Percentiles rank a stretch among this genome's conserved stretches.
These are phyloP conservation scores for Suillus hirtellus DNA, from an alignment of 768 basidiomycete genomes.

Conservation along the genomic window DNA sequence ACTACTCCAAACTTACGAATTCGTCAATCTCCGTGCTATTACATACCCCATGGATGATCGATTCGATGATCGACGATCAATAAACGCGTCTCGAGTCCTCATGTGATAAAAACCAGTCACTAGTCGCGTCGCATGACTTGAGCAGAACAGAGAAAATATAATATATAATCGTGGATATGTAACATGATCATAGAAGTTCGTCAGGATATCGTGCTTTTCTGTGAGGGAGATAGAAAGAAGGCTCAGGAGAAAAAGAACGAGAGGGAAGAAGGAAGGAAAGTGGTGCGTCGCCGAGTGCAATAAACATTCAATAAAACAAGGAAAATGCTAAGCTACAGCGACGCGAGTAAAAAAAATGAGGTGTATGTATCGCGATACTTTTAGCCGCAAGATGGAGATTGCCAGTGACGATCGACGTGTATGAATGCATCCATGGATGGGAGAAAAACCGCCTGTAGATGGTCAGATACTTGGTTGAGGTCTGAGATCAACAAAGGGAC, in stretches of 20 bases:
- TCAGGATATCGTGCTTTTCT: conserved; percentile 7
- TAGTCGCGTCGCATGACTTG: background rate
- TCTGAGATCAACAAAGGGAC: background rate
- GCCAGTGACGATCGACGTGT: conserved; percentile 3
- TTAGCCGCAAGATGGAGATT: conserved; percentile 8
- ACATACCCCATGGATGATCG: too few species aligned
- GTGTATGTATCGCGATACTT: conserved; percentile 14
- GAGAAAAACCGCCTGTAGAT: background rate
- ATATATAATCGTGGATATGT: conserved; percentile 9
- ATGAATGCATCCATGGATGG: conserved; percentile 5
- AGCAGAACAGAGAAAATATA: background rate
- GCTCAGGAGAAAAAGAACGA: background rate
- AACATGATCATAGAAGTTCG: conserved; percentile 6
- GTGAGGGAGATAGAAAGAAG: conserved; percentile 1
- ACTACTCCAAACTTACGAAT: too few species aligned
- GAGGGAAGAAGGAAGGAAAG: background rate
- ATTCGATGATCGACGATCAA: too few species aligned
- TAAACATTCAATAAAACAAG: conserved; percentile 8
- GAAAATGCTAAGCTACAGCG: conserved; percentile 6
- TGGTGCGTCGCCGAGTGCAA: conserved; percentile 6
- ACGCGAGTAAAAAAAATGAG: conserved; percentile 12
- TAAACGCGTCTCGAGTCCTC: conserved; percentile 16
- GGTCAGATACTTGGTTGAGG: background rate
- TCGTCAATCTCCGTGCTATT: too few species aligned
- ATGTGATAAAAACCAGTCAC: conserved; percentile 27